phyloP scores from a whole-genome alignment of 768 basidiomycete genomes.

The Podaxis sp. region DNA sequence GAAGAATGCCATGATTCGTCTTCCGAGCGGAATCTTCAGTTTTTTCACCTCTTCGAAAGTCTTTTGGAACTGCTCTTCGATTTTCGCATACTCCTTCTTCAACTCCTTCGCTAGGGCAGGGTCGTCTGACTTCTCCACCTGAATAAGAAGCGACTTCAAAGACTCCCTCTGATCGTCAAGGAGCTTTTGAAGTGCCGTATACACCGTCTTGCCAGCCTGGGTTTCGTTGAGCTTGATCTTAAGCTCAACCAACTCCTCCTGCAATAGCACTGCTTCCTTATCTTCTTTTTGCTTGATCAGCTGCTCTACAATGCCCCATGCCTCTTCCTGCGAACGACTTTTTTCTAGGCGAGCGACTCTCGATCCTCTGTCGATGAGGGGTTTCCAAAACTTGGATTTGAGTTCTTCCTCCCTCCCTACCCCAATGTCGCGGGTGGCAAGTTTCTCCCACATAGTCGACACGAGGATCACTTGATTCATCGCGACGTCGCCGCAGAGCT shows the following conservation, averaged over 20 bases:
- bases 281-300: constrained; percentile 6
- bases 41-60: constrained; percentile 18
- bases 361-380: constrained; percentile 10
- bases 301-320: constrained; percentile 15
- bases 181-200: constrained; percentile 12
- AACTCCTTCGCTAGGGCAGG: constrained; percentile 4
- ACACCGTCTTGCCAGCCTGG: constrained; percentile 12
- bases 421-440: constrained; percentile 17
- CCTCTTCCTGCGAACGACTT: constrained; percentile 2
- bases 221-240: constrained; percentile 11
- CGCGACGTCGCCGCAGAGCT: constrained; percentile 20
- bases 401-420: constrained; percentile 18
- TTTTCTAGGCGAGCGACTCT: constrained; percentile 14
- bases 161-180: constrained; percentile 13
- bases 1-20: constrained; percentile 5
- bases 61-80: constrained; percentile 16
- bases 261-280: constrained; percentile 12
- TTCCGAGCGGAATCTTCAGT: constrained; percentile 7
- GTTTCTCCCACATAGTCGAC: constrained; percentile 36
- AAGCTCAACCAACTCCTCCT: constrained; percentile 17
- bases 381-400: constrained; percentile 12
- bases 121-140: constrained; percentile 12
- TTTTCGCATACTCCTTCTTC: constrained; percentile 10
- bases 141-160: neutral
- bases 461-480: constrained; percentile 28